These are phyloP conservation scores for Saccharum hybrid DNA, from an alignment of 202 grass and related monocot species.

Conservation along the genomic window DNA sequence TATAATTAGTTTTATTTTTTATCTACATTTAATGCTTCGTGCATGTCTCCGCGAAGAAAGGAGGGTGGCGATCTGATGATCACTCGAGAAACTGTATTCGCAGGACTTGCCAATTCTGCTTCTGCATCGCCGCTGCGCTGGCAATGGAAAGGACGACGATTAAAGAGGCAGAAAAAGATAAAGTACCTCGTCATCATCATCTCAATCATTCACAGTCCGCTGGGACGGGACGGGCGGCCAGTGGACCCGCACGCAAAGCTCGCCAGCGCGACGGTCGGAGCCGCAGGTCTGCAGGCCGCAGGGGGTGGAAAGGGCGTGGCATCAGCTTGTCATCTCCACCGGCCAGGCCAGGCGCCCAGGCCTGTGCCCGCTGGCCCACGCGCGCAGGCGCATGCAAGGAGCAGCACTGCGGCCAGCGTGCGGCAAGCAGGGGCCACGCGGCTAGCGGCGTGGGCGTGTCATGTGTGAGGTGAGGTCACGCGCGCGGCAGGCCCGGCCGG, in stretches of 20 bases:
- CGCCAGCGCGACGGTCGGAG: not conserved
- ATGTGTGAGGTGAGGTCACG: slow-evolving; percentile 11
- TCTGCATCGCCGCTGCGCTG: not conserved
- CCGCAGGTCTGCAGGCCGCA: not conserved
- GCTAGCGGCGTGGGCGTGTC: slow-evolving; percentile 9
- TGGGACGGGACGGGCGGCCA: slow-evolving; percentile 31
- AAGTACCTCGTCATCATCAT: slow-evolving; percentile 24
- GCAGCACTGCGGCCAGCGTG: too few relatives aligned
- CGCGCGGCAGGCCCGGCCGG: not conserved
- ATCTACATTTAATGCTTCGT: too few relatives aligned
- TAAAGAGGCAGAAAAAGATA: not conserved
- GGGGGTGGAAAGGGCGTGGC: not conserved
- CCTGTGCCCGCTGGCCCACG: slow-evolving; percentile 6
- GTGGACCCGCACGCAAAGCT: not conserved
- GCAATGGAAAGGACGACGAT: not conserved
- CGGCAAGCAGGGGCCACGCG: too few relatives aligned
- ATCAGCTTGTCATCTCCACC: slow-evolving; percentile 37
- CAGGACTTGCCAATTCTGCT: not conserved
- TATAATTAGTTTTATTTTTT: too few relatives aligned
- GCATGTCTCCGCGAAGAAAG: too few relatives aligned
- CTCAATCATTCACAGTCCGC: slow-evolving; percentile 50
- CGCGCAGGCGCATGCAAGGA: not conserved
- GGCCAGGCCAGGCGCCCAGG: not conserved
- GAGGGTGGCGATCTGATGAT: not conserved
- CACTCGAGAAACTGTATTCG: not conserved